Evolutionary conservation across 495 filamentous ascomycete species (phyloP).

Genomic region (Chlorociboria aeruginascens): DNA sequence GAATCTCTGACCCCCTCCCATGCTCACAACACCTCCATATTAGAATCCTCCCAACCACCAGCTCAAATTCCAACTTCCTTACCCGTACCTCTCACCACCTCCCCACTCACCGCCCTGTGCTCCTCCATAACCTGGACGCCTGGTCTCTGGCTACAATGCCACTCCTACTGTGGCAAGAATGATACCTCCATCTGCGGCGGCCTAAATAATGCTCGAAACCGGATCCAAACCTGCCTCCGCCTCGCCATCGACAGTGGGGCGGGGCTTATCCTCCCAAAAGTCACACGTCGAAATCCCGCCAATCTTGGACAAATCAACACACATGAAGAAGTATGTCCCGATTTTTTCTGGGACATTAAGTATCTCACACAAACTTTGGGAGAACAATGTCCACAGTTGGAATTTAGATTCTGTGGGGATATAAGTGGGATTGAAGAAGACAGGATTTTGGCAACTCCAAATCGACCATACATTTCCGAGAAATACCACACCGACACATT

Average conservation of each 20-base stretch:
- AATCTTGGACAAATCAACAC: neutral
- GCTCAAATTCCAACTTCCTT: too few relatives aligned
- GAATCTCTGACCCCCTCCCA: too few relatives aligned
- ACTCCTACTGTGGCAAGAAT: neutral
- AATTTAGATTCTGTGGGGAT: constrained; percentile 1
- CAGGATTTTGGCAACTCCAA: neutral
- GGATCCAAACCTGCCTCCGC: constrained; percentile 4
- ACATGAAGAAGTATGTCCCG: neutral
- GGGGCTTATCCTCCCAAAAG: neutral
- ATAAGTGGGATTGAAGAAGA: neutral
- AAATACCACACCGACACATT: constrained; percentile 2
- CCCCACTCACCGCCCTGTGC: too few relatives aligned
- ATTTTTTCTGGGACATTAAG: constrained; percentile 7
- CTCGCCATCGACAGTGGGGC: constrained; percentile 3
- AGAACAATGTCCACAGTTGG: constrained; percentile 1
- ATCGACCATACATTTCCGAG: neutral
- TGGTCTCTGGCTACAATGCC: constrained; percentile 6
- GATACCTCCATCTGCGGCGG: constrained; percentile 1
- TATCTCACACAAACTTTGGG: neutral
- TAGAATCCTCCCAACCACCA: too few relatives aligned
- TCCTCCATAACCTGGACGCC: neutral
- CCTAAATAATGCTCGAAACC: constrained; percentile 2
- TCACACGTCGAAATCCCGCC: neutral
- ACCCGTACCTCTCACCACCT: too few relatives aligned
- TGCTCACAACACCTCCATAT: too few relatives aligned